A percentile compares a stretch with the other conserved stretches of the same genome.
These are phyloP conservation scores for Dothideomycetes sp. DNA, from an alignment of 2,329 filamentous ascomycete species.

Conservation along the genomic window DNA sequence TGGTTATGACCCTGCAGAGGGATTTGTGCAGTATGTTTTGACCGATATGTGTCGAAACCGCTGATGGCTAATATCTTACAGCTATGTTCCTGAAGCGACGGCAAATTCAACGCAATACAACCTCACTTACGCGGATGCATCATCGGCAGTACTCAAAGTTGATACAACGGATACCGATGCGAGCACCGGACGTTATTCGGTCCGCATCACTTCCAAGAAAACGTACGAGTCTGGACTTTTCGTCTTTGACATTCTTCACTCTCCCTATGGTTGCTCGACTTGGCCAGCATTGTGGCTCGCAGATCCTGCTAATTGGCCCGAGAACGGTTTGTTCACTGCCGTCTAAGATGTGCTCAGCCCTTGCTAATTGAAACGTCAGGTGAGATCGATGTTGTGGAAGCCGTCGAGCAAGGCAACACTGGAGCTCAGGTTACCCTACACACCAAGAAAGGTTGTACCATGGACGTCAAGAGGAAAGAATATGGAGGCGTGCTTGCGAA, in stretches of 20 bases:
- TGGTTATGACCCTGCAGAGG: constrained; percentile 36
- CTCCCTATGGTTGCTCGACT: constrained; percentile 51
- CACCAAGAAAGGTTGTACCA: constrained; percentile 21
- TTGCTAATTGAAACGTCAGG: constrained; percentile 24
- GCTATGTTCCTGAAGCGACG: constrained; percentile 14
- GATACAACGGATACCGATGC: constrained; percentile 17
- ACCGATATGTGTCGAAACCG: not conserved
- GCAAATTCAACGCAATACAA: constrained; percentile 16
- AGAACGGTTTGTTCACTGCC: constrained; percentile 8
- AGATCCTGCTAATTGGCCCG: constrained; percentile 51
- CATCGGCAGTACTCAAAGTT: constrained; percentile 17
- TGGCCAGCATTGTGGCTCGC: constrained; percentile 59
- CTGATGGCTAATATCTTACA: not conserved
- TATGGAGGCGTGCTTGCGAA: constrained; percentile 46
- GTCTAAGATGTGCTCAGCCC: constrained; percentile 4
- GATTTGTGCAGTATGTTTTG: constrained; percentile 37
- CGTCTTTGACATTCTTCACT: constrained; percentile 55
- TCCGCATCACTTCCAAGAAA: constrained; percentile 50
- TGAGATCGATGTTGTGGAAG: constrained; percentile 30
- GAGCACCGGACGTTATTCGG: constrained; percentile 46
- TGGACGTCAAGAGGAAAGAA: constrained; percentile 49
- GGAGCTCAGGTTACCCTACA: constrained; percentile 25
- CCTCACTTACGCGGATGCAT: constrained; percentile 17
- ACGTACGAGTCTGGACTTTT: constrained; percentile 55
- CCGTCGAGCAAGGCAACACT: constrained; percentile 19